These are phyloP conservation scores for Neoboletus subvelutipes DNA, from an alignment of 768 basidiomycete species.

Conservation along the genomic window DNA sequence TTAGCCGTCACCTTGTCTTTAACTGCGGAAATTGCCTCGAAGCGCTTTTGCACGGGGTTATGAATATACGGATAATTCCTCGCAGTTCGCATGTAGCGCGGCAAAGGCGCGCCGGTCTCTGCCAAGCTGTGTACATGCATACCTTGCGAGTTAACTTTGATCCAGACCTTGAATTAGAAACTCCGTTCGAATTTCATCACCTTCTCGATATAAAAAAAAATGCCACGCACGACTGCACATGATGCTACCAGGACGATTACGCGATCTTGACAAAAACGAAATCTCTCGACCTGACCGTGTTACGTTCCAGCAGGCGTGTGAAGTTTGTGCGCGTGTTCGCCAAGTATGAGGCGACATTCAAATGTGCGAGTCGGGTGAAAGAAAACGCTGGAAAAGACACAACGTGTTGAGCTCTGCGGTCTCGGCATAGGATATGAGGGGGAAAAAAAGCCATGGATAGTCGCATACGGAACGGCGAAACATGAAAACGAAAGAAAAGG, in stretches of 20 bases:
- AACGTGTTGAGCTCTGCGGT: background rate
- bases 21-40: constrained; percentile 27
- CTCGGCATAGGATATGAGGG: background rate
- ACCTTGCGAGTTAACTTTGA: constrained; percentile 23
- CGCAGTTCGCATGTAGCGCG: constrained; percentile 18
- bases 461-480: background rate
- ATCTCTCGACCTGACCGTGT: background rate
- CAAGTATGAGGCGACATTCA: background rate
- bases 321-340: background rate
- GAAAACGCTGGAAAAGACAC: background rate
- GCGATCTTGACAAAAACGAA: constrained; percentile 9
- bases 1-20: constrained; percentile 6
- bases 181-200: constrained; percentile 8
- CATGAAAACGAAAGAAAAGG: background rate
- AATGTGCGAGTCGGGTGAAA: constrained; percentile 4
- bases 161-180: constrained; percentile 18
- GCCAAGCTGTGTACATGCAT: constrained; percentile 18
- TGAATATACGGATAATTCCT: constrained; percentile 7
- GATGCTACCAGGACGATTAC: constrained; percentile 14
- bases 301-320: constrained; percentile 19
- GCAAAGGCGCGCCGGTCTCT: constrained; percentile 8
- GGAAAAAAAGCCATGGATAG: background rate
- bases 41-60: constrained; percentile 14
- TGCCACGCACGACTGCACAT: constrained; percentile 9
- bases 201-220: background rate